Base-by-base conservation (phyloP, 768 basidiomycete genomes). In the Pisolithus albus region DNA sequence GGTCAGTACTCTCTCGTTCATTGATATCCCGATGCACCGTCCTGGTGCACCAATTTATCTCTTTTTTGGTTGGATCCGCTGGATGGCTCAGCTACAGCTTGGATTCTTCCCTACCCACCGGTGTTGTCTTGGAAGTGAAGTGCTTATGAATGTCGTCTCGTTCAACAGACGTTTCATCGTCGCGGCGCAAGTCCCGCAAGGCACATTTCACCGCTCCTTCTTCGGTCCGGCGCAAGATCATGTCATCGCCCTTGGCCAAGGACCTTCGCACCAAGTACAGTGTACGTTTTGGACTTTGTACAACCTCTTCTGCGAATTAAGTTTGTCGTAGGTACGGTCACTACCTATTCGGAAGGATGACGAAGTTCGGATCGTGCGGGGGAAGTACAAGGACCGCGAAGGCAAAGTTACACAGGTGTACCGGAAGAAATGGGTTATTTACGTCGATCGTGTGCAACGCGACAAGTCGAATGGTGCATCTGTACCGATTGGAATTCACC, bases 361-460 rank as follows among this genome's bases (percentile, higher is more conserved):
- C 70, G 95, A 98, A 75, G 95, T 98, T 58, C 78, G 87, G 66
- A 92, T 99, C 63, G 90, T 97, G 54, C 82, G 95, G 58, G 95
- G 95, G 51, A 94, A 95, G 72, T 93, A 96, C 83, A 96, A 96
- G 80, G 95, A 96, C 47, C 83, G 93, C 67, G 95, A 99, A 79
- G 95, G 95, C 65, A 97, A 97, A 77, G 84, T 99, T 56, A 91
- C 90, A 54, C 87, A 93, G 74, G 94, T 97, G 58, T 95, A 94
- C 81, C 88, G 94, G 71, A 95, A 95, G 85, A 94, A 95, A 73
- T 98, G 91, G 89, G 91, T 97, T 50, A 88, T 99, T 71, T 87
- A 97, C 74, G 89, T 99, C 67, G 95, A 99, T 74, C 91, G 95
- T 68, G 92, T 99, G 51, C 86, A 88, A 71, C 84, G 92, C 60